A percentile compares a stretch with the other conserved stretches of the same genome.
Conservation (phyloP, 2,329 filamentous ascomycete genomes). For the Hypoxylon rubiginosum region DNA sequence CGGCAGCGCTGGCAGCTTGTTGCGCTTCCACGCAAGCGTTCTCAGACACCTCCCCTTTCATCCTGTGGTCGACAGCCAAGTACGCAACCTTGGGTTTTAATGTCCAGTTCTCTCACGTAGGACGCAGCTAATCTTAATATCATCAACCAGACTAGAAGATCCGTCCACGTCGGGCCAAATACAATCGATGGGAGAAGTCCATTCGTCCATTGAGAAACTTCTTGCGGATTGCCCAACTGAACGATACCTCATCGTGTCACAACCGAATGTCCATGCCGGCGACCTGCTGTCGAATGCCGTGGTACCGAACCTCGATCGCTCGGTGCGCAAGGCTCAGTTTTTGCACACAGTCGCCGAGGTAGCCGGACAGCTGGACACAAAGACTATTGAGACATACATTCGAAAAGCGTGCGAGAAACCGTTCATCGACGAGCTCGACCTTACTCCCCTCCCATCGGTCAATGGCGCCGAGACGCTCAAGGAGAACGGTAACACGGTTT, state of each 20-base stretch:
- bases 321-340: slow-evolving; percentile 55
- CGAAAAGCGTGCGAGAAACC: slow-evolving; percentile 60
- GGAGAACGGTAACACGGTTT: slow-evolving; percentile 60
- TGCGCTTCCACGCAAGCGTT: slow-evolving; percentile 77
- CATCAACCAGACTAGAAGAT: slow-evolving; percentile 42
- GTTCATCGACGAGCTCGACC: slow-evolving; percentile 57
- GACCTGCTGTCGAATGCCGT: slow-evolving; percentile 70
- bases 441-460: slow-evolving; percentile 57
- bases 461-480: slow-evolving; percentile 62
- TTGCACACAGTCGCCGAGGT: slow-evolving; percentile 69
- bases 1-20: slow-evolving; percentile 66
- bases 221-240: slow-evolving; percentile 79
- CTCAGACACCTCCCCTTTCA: slow-evolving; percentile 88
- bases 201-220: slow-evolving; percentile 61
- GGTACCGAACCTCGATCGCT: slow-evolving; percentile 64
- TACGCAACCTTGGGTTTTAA: slow-evolving; percentile 62
- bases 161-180: slow-evolving; percentile 60
- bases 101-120: slow-evolving; percentile 1
- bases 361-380: slow-evolving; percentile 62
- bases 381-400: slow-evolving; percentile 61
- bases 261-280: slow-evolving; percentile 78
- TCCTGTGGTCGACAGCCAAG: slow-evolving; percentile 87
- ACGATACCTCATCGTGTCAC: slow-evolving; percentile 82
- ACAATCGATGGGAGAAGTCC: slow-evolving; percentile 62
- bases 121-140: slow-evolving; percentile 16